Base-by-base conservation (phyloP, 345 rosid species). In the Clausena lansium region DNA sequence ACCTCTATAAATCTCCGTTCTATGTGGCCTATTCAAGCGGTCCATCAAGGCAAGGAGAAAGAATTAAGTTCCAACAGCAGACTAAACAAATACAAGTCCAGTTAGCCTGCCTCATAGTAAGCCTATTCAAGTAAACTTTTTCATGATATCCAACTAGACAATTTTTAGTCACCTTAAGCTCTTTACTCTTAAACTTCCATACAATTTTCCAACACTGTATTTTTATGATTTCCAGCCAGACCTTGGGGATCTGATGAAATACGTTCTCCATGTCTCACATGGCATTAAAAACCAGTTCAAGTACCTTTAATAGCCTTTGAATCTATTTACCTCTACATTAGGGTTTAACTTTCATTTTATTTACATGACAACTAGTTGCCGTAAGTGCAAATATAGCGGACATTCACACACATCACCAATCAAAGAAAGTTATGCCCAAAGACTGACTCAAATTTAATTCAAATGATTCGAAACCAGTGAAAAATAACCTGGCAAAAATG, bases 1-100 rank as follows among this genome's bases (percentile, higher is more conserved):
- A 96, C 95, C 87, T 91, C 94, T 30, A 96, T 83, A 77, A 58
- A 92, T 88, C 94, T 92, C 74, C 99, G 91, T 79, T 96, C 99
- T 80, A 96, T 90, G 77, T 89, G 92, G 71, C 98, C 98, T 96
- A 73, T 79, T 72, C 73, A 81, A 80, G 54, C 59, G 64, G 81
- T 58, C 75, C 68, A 86, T 67, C 30, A 80, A 59, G 50, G 75
- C 69, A 27, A 24, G 20, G 69, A 62, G 67, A 74, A 33, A 54
- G 62, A 32, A 52, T 62, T 52, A 52, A 55, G 50, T 28, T 38
- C 39, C 64, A 32, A 67, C 10, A 54, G 11, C 57, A 76, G 65
- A 36, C 22, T 27, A 67, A 67, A 24, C 47, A 27, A 76, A 4
- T 27, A 22, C 20, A 50, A n/a, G 61, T 14, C 8, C 70, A 35